phyloP scores from a whole-genome alignment of 805 yeast genomes.

The Lachancea lanzarotensis region DNA sequence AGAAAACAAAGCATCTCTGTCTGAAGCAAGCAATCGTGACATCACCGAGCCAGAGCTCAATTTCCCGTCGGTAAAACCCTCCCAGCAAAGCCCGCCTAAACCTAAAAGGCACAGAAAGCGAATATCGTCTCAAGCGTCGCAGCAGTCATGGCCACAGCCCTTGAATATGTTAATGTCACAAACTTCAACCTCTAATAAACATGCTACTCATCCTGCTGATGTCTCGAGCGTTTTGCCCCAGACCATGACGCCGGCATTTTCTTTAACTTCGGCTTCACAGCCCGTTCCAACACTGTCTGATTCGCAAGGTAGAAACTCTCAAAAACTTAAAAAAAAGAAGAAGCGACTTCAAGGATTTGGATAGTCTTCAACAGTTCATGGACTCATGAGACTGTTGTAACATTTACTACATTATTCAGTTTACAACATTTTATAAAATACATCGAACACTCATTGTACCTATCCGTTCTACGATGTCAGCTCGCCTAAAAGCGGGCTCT shows the following conservation, averaged over 20 bases:
- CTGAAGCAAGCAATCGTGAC: not conserved
- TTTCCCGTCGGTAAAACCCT: slow-evolving; percentile 26
- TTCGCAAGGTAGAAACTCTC: slow-evolving; percentile 17
- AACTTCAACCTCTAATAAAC: too few species aligned
- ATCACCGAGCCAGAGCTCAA: slow-evolving; percentile 17
- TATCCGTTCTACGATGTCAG: too few species aligned
- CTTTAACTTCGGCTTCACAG: slow-evolving; percentile 19
- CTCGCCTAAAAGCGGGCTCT: too few species aligned
- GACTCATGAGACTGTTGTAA: not conserved
- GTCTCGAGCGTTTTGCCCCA: slow-evolving; percentile 20
- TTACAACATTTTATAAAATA: not conserved
- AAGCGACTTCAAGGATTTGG: slow-evolving; percentile 47
- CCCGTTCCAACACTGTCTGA: slow-evolving; percentile 16
- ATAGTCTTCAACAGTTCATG: slow-evolving; percentile 12
- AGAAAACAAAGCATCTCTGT: not conserved
- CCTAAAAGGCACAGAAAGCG: not conserved
- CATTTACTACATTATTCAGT: too few species aligned
- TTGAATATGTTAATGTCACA: too few species aligned
- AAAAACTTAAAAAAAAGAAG: slow-evolving; percentile 32
- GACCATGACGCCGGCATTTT: slow-evolving; percentile 31
- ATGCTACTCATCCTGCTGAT: slow-evolving; percentile 1
- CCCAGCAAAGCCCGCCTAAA: slow-evolving; percentile 15
- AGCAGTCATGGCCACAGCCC: too few species aligned
- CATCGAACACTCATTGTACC: too few species aligned
- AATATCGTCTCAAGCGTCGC: not conserved